Evolutionary conservation across 2,329 filamentous ascomycete species (phyloP).

Genomic region (Blumeriella jaapii): DNA sequence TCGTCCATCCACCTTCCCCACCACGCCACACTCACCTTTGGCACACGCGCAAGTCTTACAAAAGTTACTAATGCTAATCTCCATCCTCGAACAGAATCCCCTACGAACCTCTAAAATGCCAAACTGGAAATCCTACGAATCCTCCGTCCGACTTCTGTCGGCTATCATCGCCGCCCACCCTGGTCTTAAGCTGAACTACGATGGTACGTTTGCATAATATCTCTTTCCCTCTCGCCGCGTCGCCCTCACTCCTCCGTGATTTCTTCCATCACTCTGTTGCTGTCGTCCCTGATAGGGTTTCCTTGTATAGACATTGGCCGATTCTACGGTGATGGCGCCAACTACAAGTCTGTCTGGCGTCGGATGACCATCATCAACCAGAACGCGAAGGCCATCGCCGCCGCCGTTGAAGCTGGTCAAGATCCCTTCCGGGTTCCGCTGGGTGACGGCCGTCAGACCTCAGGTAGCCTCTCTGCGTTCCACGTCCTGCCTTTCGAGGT

Average conservation of each 20-base stretch:
- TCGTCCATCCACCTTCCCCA: background rate
- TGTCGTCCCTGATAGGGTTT: constrained; percentile 10
- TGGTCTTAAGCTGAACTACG: constrained; percentile 45
- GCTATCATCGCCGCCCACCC: constrained; percentile 49
- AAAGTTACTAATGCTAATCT: background rate
- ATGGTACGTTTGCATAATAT: constrained; percentile 36
- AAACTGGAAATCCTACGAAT: constrained; percentile 50
- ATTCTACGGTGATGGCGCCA: constrained; percentile 16
- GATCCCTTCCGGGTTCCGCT: constrained; percentile 17
- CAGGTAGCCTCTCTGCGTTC: constrained; percentile 10
- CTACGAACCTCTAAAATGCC: constrained; percentile 31
- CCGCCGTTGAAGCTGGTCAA: constrained; percentile 15
- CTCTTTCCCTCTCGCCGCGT: constrained; percentile 1
- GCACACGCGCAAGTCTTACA: background rate
- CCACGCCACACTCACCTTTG: background rate
- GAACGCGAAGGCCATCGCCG: constrained; percentile 11
- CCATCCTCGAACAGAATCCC: constrained; percentile 4
- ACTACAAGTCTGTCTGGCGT: constrained; percentile 16
- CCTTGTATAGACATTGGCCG: constrained; percentile 12
- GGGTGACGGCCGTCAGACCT: constrained; percentile 7
- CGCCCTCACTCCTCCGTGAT: background rate
- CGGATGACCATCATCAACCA: constrained; percentile 15
- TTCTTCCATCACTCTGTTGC: constrained; percentile 2
- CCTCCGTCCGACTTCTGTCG: constrained; percentile 46
- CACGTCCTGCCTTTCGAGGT: background rate